These are phyloP conservation scores for Nevesoporus exiguus DNA, from an alignment of 768 basidiomycete species.

Conservation along the genomic window DNA sequence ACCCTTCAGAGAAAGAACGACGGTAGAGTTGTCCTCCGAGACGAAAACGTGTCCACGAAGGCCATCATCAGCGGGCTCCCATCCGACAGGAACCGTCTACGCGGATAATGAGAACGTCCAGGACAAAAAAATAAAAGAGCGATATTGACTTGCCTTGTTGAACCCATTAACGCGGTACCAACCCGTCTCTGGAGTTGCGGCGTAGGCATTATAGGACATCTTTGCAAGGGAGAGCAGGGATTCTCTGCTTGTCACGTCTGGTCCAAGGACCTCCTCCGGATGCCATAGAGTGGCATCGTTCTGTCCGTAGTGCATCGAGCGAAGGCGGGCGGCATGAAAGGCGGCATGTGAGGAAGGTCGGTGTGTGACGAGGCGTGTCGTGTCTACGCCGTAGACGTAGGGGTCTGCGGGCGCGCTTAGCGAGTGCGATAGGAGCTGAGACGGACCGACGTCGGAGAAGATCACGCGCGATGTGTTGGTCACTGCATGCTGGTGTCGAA, in stretches of 20 bases:
- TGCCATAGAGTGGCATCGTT: slow-evolving; percentile 55
- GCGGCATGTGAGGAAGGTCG: slow-evolving; percentile 43
- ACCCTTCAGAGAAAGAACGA: slow-evolving; percentile 90
- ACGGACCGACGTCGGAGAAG: slow-evolving; percentile 50
- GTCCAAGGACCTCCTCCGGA: slow-evolving; percentile 57
- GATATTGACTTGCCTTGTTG: slow-evolving; percentile 50
- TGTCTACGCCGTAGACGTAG: slow-evolving; percentile 42
- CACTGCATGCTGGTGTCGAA: slow-evolving; percentile 63
- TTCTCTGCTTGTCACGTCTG: slow-evolving; percentile 68
- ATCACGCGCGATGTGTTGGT: slow-evolving; percentile 52
- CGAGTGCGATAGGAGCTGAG: slow-evolving; percentile 28
- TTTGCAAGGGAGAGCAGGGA: slow-evolving; percentile 77
- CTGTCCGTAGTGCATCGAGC: slow-evolving; percentile 39
- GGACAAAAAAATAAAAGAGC: not conserved
- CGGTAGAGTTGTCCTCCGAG: slow-evolving; percentile 77
- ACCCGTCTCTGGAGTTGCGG: slow-evolving; percentile 41
- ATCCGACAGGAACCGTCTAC: slow-evolving; percentile 77
- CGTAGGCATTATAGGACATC: slow-evolving; percentile 89
- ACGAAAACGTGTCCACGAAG: slow-evolving; percentile 91
- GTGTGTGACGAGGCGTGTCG: slow-evolving; percentile 38
- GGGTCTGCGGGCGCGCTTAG: slow-evolving; percentile 22
- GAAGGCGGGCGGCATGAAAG: slow-evolving; percentile 34
- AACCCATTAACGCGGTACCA: slow-evolving; percentile 78
- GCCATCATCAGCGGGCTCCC: slow-evolving; percentile 87
- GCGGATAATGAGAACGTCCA: not conserved